Base-by-base conservation (phyloP, 139 green algal genomes). In the Chlorella sp. region DNA sequence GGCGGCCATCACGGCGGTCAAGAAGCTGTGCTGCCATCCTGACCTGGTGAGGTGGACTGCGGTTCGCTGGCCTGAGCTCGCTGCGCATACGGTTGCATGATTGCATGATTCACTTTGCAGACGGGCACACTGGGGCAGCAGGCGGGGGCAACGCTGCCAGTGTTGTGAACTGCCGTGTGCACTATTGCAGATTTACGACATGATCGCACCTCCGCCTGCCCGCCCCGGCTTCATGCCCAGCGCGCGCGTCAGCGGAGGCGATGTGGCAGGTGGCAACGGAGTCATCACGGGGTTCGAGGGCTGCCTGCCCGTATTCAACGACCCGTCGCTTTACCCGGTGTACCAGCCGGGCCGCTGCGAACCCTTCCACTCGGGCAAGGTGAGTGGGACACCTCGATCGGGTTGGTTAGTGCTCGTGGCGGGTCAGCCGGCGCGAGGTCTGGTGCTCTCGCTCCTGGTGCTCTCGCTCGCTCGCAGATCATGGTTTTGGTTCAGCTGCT, bases 1-100 rank as follows among this genome's bases (percentile, higher is more conserved):
- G 26, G 84, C 79, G 6, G 91, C 90, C 77, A 96, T 96, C 77
- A 97, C 88, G 5, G 84, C 86, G 3, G 76, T 99, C 23, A 95
- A 95, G 79, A 99, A 99, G 88, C 87, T 98, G 66, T 96, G 94
- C 89, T 97, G 95, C 83, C 94, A 99, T 81, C 95, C 95, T 2
- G 97, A 98, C 83, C 85, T 98, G 34, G 92, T 97, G 33, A 63
- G 71, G 32, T 2, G 26, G 59, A 70, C 42, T 55, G n/a, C n/a
- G n/a, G n/a, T n/a, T n/a, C n/a, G n/a, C n/a, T n/a, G n/a, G n/a
- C n/a, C n/a, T n/a, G n/a, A n/a, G n/a, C n/a, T n/a, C n/a, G n/a
- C n/a, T n/a, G n/a, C n/a, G n/a, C n/a, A n/a, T n/a, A n/a, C n/a
- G n/a, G n/a, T n/a, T n/a, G n/a, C n/a, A n/a, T n/a, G n/a, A n/a